Evolutionary conservation across 805 yeast species (phyloP).

Genomic region (Candida silvatica): DNA sequence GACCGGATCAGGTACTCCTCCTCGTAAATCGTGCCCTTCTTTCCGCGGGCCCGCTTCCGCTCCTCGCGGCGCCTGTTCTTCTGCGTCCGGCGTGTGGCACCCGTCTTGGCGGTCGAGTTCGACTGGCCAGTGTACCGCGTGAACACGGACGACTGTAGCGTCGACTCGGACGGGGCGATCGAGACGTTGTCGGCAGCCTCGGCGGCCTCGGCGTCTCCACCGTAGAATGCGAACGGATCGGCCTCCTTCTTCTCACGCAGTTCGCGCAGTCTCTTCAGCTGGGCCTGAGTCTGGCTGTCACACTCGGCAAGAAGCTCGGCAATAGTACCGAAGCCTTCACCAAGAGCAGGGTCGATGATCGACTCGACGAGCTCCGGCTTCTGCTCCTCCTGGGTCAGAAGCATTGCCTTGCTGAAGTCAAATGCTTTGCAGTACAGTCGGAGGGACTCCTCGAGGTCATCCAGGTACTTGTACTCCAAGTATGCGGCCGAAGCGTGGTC

Average conservation of each 20-base stretch:
- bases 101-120: slow-evolving; percentile 91
- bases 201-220: slow-evolving; percentile 46
- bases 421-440: slow-evolving; percentile 66
- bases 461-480: slow-evolving; percentile 55
- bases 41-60: slow-evolving; percentile 91
- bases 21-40: slow-evolving; percentile 95
- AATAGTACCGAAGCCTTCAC: slow-evolving; percentile 80
- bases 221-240: slow-evolving; percentile 84
- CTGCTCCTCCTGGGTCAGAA: slow-evolving; percentile 36
- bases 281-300: slow-evolving; percentile 75
- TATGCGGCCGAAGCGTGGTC: slow-evolving; percentile 75
- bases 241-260: slow-evolving; percentile 72
- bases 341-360: slow-evolving; percentile 63
- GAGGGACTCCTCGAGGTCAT: slow-evolving; percentile 55
- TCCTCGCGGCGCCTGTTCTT: slow-evolving; percentile 94
- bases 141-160: slow-evolving; percentile 86
- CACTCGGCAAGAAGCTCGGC: slow-evolving; percentile 95
- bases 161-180: slow-evolving; percentile 88
- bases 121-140: slow-evolving; percentile 97
- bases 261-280: slow-evolving; percentile 75
- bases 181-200: slow-evolving; percentile 92
- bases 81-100: slow-evolving; percentile 86
- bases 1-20: slow-evolving; percentile 90
- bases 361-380: slow-evolving; percentile 39
- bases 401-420: slow-evolving; percentile 65